Evolutionary conservation across 2,329 filamentous ascomycete species (phyloP).

Genomic region (Pleurostoma richardsiae): DNA sequence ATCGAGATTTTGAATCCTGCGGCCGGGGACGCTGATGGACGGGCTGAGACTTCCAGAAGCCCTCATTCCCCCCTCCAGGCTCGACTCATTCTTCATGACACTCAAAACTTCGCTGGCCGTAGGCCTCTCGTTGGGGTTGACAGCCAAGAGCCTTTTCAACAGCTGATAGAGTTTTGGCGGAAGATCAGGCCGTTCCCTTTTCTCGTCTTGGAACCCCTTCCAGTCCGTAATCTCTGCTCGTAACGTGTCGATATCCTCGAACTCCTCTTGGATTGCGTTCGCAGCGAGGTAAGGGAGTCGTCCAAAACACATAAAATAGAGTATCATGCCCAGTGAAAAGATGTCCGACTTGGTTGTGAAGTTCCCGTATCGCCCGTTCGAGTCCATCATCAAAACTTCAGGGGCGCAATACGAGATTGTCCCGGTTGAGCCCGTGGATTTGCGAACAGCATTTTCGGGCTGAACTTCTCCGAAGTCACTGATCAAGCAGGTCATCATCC

Average conservation of each 20-base stretch:
- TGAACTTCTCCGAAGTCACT: slow-evolving; percentile 99
- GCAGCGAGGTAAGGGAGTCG: slow-evolving; percentile 79
- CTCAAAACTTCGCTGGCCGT: slow-evolving; percentile 80
- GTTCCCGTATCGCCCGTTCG: slow-evolving; percentile 73
- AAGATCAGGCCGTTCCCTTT: slow-evolving; percentile 71
- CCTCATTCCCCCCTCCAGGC: slow-evolving; percentile 34
- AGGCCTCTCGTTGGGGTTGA: slow-evolving; percentile 72
- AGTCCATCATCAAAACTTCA: slow-evolving; percentile 72
- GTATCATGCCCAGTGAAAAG: slow-evolving; percentile 97
- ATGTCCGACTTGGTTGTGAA: slow-evolving; percentile 97
- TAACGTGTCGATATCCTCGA: slow-evolving; percentile 82
- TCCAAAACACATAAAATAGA: slow-evolving; percentile 97
- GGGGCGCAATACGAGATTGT: slow-evolving; percentile 98
- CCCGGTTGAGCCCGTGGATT: slow-evolving; percentile 87
- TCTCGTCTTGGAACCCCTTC: slow-evolving; percentile 79
- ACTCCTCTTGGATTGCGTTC: slow-evolving; percentile 82
- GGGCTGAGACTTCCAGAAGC: slow-evolving; percentile 27
- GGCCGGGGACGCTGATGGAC: slow-evolving; percentile 32
- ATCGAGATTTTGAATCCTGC: slow-evolving; percentile 50
- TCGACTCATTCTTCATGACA: slow-evolving; percentile 66
- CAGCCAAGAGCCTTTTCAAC: slow-evolving; percentile 72
- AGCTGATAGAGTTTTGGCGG: slow-evolving; percentile 82
- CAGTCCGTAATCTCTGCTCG: slow-evolving; percentile 82
- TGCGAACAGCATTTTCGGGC: slow-evolving; percentile 71
- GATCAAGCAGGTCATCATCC: slow-evolving; percentile 74